Evolutionary conservation across 2,329 filamentous ascomycete species (phyloP).

Genomic region (Macroventuria anomochaeta): DNA sequence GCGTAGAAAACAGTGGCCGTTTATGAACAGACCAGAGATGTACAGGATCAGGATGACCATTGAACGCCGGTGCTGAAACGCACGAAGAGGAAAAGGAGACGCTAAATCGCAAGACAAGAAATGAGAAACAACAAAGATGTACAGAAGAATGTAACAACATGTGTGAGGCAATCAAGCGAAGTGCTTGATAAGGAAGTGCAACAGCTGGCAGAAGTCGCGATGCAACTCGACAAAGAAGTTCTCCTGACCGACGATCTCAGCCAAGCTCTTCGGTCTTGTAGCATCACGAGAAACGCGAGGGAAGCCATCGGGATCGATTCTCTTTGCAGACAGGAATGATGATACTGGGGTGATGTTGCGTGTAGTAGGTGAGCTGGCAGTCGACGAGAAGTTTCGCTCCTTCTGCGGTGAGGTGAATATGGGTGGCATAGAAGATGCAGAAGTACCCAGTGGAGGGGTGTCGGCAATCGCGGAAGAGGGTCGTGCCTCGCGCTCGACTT

Average conservation of each 20-base stretch:
- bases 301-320: slow-evolving; percentile 62
- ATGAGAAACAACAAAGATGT: slow-evolving; percentile 24
- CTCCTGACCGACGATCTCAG: slow-evolving; percentile 65
- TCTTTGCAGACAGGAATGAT: slow-evolving; percentile 64
- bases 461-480: slow-evolving; percentile 40
- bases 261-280: slow-evolving; percentile 62
- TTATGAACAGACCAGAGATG: slow-evolving; percentile 6
- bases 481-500: slow-evolving; percentile 47
- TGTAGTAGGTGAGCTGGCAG: slow-evolving; percentile 39
- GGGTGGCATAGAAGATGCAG: slow-evolving; percentile 37
- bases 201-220: slow-evolving; percentile 55
- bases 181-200: slow-evolving; percentile 49
- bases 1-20: slow-evolving; percentile 6
- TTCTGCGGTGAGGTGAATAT: slow-evolving; percentile 39
- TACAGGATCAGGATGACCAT: slow-evolving; percentile 1
- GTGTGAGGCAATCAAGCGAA: slow-evolving; percentile 37
- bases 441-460: slow-evolving; percentile 42
- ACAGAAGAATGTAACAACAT: slow-evolving; percentile 26
- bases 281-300: slow-evolving; percentile 58
- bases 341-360: slow-evolving; percentile 62
- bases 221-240: slow-evolving; percentile 66
- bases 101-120: slow-evolving; percentile 35
- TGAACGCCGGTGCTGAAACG: slow-evolving; percentile 28
- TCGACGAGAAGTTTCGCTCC: slow-evolving; percentile 37
- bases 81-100: slow-evolving; percentile 20